Percentiles rank a stretch among this genome's conserved stretches.
Evolutionary conservation across 495 filamentous ascomycete species (phyloP).

Genomic region (Penicillium soppii): DNA sequence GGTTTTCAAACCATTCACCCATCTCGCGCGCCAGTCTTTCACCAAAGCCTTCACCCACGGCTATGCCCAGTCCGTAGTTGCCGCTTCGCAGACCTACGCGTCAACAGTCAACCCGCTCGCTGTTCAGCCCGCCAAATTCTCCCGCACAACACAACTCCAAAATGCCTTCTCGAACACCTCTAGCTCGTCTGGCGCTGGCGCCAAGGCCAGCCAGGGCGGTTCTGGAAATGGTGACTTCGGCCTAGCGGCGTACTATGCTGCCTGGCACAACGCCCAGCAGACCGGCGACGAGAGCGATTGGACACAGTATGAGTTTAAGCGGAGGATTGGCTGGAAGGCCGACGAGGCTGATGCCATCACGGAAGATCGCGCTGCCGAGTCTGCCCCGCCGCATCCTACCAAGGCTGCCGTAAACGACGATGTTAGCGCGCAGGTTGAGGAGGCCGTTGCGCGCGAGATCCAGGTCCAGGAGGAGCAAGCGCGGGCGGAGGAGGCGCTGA

Average conservation of each 20-base stretch:
- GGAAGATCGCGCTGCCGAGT: conserved; percentile 27
- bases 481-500: conserved; percentile 42
- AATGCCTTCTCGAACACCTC: conserved; percentile 67
- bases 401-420: conserved; percentile 54
- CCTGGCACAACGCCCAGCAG: conserved; percentile 77
- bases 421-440: conserved; percentile 60
- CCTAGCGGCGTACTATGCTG: conserved; percentile 84
- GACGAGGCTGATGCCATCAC: conserved; percentile 50
- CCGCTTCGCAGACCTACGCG: conserved; percentile 85
- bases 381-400: conserved; percentile 51
- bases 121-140: conserved; percentile 53
- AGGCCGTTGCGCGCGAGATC: conserved; percentile 64
- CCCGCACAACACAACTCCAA: conserved; percentile 68
- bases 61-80: conserved; percentile 96
- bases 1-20: conserved; percentile 79
- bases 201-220: conserved; percentile 44
- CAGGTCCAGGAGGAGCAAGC: conserved; percentile 49
- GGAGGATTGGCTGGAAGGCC: conserved; percentile 84
- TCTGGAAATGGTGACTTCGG: conserved; percentile 51
- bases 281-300: conserved; percentile 74
- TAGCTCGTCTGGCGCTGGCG: conserved; percentile 43
- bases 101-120: conserved; percentile 62
- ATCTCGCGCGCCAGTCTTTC: conserved; percentile 95
- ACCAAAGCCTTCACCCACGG: conserved; percentile 95
- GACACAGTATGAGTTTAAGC: conserved; percentile 85